A percentile compares a stretch with the other conserved stretches of the same genome.
Evolutionary conservation across 805 yeast species (phyloP).

Genomic region (Groenewaldozyma salmanticensis): DNA sequence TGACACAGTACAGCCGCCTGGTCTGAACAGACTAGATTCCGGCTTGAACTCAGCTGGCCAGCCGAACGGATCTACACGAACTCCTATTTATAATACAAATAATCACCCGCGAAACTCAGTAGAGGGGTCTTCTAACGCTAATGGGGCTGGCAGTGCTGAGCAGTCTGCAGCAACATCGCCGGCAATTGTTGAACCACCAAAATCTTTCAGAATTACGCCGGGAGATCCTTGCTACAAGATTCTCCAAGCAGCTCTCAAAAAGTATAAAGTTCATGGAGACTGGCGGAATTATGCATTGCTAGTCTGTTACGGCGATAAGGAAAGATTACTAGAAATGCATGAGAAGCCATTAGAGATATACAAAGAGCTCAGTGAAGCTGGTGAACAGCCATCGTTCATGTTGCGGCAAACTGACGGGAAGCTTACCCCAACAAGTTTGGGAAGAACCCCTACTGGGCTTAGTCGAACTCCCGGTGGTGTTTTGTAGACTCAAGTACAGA

Average conservation of each 20-base stretch:
- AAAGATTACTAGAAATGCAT: slow-evolving; percentile 67
- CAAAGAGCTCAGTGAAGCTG: slow-evolving; percentile 75
- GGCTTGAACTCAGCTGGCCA: background rate
- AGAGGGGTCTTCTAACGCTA: background rate
- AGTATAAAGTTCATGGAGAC: slow-evolving; percentile 71
- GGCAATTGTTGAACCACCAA: slow-evolving; percentile 52
- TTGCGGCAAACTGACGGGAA: slow-evolving; percentile 64
- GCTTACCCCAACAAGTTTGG: slow-evolving; percentile 6
- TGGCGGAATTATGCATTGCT: slow-evolving; percentile 85
- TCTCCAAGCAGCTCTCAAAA: slow-evolving; percentile 76
- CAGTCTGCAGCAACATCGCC: slow-evolving; percentile 3
- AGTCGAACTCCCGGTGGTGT: slow-evolving; percentile 22
- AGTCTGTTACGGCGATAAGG: slow-evolving; percentile 85
- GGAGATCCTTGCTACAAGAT: slow-evolving; percentile 89
- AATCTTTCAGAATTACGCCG: slow-evolving; percentile 73
- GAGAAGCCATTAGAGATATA: slow-evolving; percentile 84
- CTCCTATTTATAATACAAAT: slow-evolving; percentile 3
- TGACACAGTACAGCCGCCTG: background rate
- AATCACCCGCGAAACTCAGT: slow-evolving; percentile 4
- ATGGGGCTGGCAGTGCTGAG: background rate
- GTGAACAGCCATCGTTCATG: slow-evolving; percentile 88
- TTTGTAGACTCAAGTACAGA: slow-evolving; percentile 4
- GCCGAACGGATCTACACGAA: background rate
- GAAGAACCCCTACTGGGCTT: slow-evolving; percentile 5
- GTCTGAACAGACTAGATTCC: background rate